phyloP scores from a whole-genome alignment of 2,329 filamentous ascomycete species.

The Pseudonectria foliicola region DNA sequence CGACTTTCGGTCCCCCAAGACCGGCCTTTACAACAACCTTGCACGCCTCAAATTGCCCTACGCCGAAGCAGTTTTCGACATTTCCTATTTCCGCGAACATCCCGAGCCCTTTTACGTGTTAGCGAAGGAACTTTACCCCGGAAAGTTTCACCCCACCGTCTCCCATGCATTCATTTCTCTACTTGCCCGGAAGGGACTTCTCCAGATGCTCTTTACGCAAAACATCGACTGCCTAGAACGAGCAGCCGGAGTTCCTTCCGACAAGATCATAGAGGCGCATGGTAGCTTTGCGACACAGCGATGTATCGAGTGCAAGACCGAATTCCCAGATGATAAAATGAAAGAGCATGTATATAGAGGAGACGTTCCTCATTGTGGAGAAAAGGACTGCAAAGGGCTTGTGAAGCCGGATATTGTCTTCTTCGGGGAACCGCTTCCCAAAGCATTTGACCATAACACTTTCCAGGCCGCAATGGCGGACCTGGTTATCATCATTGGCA shows the following conservation, averaged over 20 bases:
- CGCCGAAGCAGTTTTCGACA: conserved; percentile 91
- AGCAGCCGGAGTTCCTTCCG: conserved; percentile 70
- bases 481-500: conserved; percentile 79
- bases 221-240: conserved; percentile 97
- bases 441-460: conserved; percentile 28
- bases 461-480: conserved; percentile 57
- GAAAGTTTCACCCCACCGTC: conserved; percentile 79
- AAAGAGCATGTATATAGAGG: conserved; percentile 57
- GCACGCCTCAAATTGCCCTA: conserved; percentile 78
- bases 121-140: conserved; percentile 86
- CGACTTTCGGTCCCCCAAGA: conserved; percentile 89
- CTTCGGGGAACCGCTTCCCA: conserved; percentile 66
- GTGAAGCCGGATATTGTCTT: conserved; percentile 96
- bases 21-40: conserved; percentile 89
- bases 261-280: conserved; percentile 86
- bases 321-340: conserved; percentile 71
- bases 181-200: conserved; percentile 67
- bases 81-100: conserved; percentile 76
- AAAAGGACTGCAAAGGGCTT: conserved; percentile 59
- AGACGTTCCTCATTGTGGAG: conserved; percentile 62
- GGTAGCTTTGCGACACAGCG: conserved; percentile 88
- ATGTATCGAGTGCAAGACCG: conserved; percentile 78
- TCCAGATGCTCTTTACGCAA: conserved; percentile 88
- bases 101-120: conserved; percentile 89
- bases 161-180: conserved; percentile 84